Evolutionary conservation across 306 rosid species (phyloP).

Genomic region (Trifolium dubium): DNA sequence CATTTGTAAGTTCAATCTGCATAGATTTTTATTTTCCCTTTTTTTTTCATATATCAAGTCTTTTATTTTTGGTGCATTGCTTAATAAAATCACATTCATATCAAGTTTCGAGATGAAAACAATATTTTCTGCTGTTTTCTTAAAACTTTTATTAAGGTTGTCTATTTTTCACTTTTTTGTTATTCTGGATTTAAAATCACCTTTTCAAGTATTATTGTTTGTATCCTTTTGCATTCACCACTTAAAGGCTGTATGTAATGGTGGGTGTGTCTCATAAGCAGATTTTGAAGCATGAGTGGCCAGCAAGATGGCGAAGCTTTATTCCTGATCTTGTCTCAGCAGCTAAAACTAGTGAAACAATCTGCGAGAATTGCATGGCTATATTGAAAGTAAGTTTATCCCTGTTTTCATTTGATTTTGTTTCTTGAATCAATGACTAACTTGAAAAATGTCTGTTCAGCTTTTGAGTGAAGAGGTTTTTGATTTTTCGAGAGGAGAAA

Average conservation of each 20-base stretch:
- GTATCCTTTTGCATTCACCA: neutral
- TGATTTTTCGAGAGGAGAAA: conserved; percentile 63
- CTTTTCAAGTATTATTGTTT: neutral
- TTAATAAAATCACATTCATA: neutral
- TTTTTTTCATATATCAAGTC: neutral
- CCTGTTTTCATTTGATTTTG: conserved; percentile 8
- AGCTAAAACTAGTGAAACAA: conserved; percentile 93
- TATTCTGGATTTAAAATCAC: conserved; percentile 9
- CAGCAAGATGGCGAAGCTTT: conserved; percentile 87
- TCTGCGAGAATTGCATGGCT: conserved; percentile 96
- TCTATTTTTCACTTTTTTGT: neutral
- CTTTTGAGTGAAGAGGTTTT: conserved; percentile 65
- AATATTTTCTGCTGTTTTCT: neutral
- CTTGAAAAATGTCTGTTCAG: conserved; percentile 37
- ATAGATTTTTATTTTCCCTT: neutral
- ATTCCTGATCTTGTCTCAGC: conserved; percentile 96
- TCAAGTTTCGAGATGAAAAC: conserved; percentile 23
- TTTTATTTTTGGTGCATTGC: conserved; percentile 39
- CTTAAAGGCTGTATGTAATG: conserved; percentile 15
- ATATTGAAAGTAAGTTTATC: conserved; percentile 74
- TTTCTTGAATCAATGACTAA: conserved; percentile 23
- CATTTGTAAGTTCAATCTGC: neutral
- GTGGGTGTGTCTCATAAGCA: conserved; percentile 44
- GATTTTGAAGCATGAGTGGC: conserved; percentile 99
- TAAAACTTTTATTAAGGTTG: conserved; percentile 14